These are phyloP conservation scores for Tolypocladium nubicola DNA, from an alignment of 2,329 filamentous ascomycete species.

Conservation along the genomic window DNA sequence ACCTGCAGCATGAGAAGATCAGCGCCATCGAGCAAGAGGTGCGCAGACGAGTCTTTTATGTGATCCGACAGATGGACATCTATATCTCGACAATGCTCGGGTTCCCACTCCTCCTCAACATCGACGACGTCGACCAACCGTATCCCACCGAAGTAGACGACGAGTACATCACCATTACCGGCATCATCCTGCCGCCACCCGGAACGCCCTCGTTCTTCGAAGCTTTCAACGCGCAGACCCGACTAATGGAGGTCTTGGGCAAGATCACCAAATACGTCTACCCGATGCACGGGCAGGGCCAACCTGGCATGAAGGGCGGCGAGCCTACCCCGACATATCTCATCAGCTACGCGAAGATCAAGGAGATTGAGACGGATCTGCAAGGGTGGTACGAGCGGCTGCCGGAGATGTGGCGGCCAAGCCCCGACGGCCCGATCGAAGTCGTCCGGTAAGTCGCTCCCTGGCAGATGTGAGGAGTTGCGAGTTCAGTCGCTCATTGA, in stretches of 20 bases:
- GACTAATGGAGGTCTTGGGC: constrained; percentile 51
- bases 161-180: constrained; percentile 51
- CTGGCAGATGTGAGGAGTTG: neutral
- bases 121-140: constrained; percentile 57
- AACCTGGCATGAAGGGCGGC: constrained; percentile 30
- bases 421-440: constrained; percentile 63
- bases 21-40: constrained; percentile 53
- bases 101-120: constrained; percentile 51
- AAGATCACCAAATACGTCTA: constrained; percentile 58
- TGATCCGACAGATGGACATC: constrained; percentile 59
- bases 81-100: constrained; percentile 59
- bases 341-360: constrained; percentile 53
- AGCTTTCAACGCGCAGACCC: constrained; percentile 56
- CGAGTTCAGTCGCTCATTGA: neutral
- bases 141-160: constrained; percentile 56
- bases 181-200: constrained; percentile 42
- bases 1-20: constrained; percentile 53
- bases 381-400: constrained; percentile 55
- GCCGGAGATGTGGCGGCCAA: constrained; percentile 68
- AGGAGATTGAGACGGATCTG: constrained; percentile 53
- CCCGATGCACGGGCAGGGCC: constrained; percentile 46
- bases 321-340: constrained; percentile 42
- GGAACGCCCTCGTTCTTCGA: constrained; percentile 50
- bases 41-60: constrained; percentile 55
- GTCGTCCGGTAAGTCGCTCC: constrained; percentile 55